Evolutionary conservation across 2,329 filamentous ascomycete genomes (phyloP), one percentile per base, ranked within the genome.

Genomic region (Samsoniella hepiali): DNA sequence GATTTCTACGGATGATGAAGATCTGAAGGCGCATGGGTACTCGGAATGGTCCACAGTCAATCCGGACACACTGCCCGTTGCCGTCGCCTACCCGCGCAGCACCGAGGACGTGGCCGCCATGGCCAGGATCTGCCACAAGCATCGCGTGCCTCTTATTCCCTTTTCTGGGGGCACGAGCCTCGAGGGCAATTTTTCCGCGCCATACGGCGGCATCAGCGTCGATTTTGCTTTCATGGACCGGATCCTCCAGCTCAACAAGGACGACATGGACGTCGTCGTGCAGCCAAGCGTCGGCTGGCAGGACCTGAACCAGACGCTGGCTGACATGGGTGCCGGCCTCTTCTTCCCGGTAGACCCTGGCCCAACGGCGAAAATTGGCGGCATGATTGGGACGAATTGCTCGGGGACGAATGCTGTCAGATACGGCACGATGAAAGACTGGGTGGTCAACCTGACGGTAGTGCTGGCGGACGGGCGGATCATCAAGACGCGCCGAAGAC

Each of bases 251-350:
- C 81, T 97, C 63, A 90, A 96, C 73, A 88, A 90, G 68, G 89
- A 91, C 4, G 93, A 97, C 73, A 92, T 97, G 90, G 93, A 97
- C 69, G 83, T 97, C 57, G 91, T 96, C 5, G 92, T 97, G 3
- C 93, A 97, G 74, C 93, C 93, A 3, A 91, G 90, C 7, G 88
- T 97, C 10, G 89, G 90, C n/a, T 97, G 93, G 93, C 93, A 96
- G 83, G 87, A 90, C 59, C 78, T 97, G 64, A 97, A 97, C 70
- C 86, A 89, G 67, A 78, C 85, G 69, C 73, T 88, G 53, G 82
- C 87, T 56, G 87, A 90, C 70, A 85, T 89, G 75, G 82, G 85
- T 45, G 88, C 85, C 4, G 91, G 91, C 0, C 84, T 97, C 1
- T 97, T 97, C 78, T 96, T 97, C 72, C 93, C 93, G 1, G 88